Evolutionary conservation across 257 asterid genomes (phyloP), one percentile per base, ranked within the genome.

Genomic region (Forsythia suspensa): DNA sequence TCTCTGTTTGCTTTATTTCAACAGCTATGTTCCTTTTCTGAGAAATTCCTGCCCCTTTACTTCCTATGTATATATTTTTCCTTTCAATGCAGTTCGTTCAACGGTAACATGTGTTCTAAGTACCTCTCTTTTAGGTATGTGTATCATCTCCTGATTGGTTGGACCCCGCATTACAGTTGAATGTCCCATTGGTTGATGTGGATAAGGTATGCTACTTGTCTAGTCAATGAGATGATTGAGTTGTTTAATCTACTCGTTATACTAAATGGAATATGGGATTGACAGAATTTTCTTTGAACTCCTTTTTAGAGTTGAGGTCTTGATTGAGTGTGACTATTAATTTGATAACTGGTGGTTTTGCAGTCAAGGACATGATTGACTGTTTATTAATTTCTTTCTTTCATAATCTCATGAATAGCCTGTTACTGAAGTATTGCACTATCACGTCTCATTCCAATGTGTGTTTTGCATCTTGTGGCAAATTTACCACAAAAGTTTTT

Each of bases 101-200:
- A 43, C 10, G 37, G 69, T 82, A 48, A 71, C 38, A 18, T 21
- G 37, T 67, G 57, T 67, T 63, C 29, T 71, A 68, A 61, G 79
- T n/a, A 63, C 79, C 75, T 84, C 40, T 63, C 73, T 86, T 88
- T 71, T 96, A 95, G 99, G 89, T 83, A 82, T 84, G 91, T 67
- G 80, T 90, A 57, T 88, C 93, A 68, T 77, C 94, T 39, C 95
- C 97, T 76, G 88, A 90, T 82, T 93, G 97, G 98, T 80, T 93
- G 92, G 89, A 92, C 73, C 93, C 97, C 69, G 88, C 96, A 38
- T 69, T 89, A 72, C 98, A 91, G 84, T 87, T 84, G 82, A 95
- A 82, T 67, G 98, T 93, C 72, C 98, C 99, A 72, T 81, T 95
- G 84, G 97, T 84, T 80, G 99, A 95, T 85, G 97, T 93, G 71